Evolutionary conservation across 2,329 filamentous ascomycete genomes (phyloP), one percentile per base, ranked within the genome.

Genomic region (Rhynchosporium graminicola): DNA sequence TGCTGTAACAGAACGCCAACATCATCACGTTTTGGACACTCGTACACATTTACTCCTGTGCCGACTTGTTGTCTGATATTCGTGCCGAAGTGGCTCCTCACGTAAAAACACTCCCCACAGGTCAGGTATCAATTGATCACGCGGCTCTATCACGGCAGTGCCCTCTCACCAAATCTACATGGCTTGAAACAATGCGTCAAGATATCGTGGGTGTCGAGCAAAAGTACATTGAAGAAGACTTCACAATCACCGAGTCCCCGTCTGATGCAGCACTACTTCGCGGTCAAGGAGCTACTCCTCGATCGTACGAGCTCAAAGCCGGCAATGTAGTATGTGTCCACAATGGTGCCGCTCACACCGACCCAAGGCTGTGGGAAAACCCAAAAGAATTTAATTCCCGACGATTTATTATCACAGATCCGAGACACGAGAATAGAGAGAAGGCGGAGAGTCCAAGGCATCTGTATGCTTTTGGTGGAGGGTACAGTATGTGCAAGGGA

Each of bases 401-500:
- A 20, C 54, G 54, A 33, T 57, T 57, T n/a, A 12, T 57, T 9
- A 10, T 36, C 33, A 36, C 5, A 36, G 33, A 36, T 36, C 33
- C 33, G 9, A 36, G 33, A 36, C 6, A 36, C 33, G 33, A 36
- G 33, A 36, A 36, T 36, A 36, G 33, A 36, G 33, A 36, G 33
- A 36, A 36, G 33, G 33, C 33, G 33, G 33, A 36, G 9, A 36
- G 33, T 36, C 33, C 33, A 36, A 57, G 38, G 26, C 13, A 42
- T 28, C 33, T 57, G 10, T 20, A 29, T 13, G 29, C 54, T 28
- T 57, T 40, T 43, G 54, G 54, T 26, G 54, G 33, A 12, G 54
- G 54, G 8, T n/a, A 15, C 15, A 57, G 54, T 31, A 57, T 57
- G 36, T 57, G 54, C 26, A 42, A 57, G 43, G 54, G 54, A 3